These are phyloP conservation scores for Hypoxylon subgilvum DNA, from an alignment of 495 filamentous ascomycete genomes.

Conservation along the genomic window DNA sequence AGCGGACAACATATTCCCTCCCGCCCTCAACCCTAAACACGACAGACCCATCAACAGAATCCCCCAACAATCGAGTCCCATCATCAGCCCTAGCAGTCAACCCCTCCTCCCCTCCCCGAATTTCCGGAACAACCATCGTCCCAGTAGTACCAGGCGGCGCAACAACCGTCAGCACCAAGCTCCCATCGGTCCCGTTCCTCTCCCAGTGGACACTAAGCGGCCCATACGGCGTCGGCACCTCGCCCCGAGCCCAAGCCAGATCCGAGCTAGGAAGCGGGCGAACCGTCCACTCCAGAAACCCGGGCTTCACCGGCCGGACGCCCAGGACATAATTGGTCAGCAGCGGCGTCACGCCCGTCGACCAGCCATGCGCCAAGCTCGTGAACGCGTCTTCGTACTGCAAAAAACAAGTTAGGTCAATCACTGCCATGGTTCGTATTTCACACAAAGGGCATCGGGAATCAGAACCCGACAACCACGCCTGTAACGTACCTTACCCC, in stretches of 20 bases:
- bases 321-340: slow-evolving; percentile 51
- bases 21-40: slow-evolving; percentile 17
- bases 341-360: slow-evolving; percentile 47
- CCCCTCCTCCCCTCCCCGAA: slow-evolving; percentile 8
- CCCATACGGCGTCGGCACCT: slow-evolving; percentile 48
- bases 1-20: background rate
- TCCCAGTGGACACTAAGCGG: slow-evolving; percentile 46
- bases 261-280: slow-evolving; percentile 42
- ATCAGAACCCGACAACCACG: too few species aligned
- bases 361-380: slow-evolving; percentile 50
- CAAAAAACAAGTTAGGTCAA: slow-evolving; percentile 28
- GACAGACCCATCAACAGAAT: slow-evolving; percentile 21
- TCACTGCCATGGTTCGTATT: too few species aligned
- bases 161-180: slow-evolving; percentile 26
- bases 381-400: slow-evolving; percentile 50
- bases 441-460: too few species aligned
- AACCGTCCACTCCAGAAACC: slow-evolving; percentile 46
- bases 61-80: background rate
- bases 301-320: slow-evolving; percentile 46
- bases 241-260: slow-evolving; percentile 48
- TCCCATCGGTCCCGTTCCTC: slow-evolving; percentile 25
- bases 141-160: slow-evolving; percentile 37
- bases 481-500: slow-evolving; percentile 39
- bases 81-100: slow-evolving; percentile 10
- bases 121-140: slow-evolving; percentile 26